Evolutionary conservation across 1,284 basidiomycete species (phyloP).

Genomic region (Macrocybe sp.): DNA sequence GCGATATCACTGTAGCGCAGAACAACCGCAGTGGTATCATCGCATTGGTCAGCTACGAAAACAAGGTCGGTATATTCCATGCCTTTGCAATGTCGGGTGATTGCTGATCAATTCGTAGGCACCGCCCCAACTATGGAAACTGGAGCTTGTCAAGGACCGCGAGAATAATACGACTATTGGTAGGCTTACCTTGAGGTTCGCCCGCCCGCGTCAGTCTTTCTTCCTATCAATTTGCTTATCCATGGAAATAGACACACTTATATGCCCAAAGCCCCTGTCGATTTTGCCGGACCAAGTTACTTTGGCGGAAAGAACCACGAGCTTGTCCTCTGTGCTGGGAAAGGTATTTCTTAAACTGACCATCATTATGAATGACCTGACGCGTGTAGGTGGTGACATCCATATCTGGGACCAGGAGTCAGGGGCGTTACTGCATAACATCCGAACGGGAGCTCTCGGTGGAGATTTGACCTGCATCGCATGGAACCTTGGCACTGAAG

Average conservation of each 20-base stretch:
- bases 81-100: background rate
- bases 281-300: constrained; percentile 75
- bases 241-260: constrained; percentile 51
- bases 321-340: constrained; percentile 69
- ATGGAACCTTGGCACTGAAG: constrained; percentile 63
- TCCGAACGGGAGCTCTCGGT: constrained; percentile 52
- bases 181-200: constrained; percentile 43
- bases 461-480: constrained; percentile 73
- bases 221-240: background rate
- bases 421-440: constrained; percentile 58
- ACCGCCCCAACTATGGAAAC: constrained; percentile 76
- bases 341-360: constrained; percentile 37
- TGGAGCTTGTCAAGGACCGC: constrained; percentile 58
- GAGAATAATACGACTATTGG: constrained; percentile 30
- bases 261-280: constrained; percentile 60
- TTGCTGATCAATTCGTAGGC: constrained; percentile 36
- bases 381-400: constrained; percentile 62
- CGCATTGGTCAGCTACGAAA: constrained; percentile 70
- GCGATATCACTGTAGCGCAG: constrained; percentile 63
- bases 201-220: background rate
- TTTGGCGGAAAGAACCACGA: constrained; percentile 76
- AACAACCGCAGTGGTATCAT: constrained; percentile 44
- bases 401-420: constrained; percentile 83
- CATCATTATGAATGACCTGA: background rate
- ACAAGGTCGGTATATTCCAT: constrained; percentile 41